Evolutionary conservation across 164 flowering plant species (phyloP), one percentile per base, ranked within the genome.

Genomic region (Cinnamomum chago): DNA sequence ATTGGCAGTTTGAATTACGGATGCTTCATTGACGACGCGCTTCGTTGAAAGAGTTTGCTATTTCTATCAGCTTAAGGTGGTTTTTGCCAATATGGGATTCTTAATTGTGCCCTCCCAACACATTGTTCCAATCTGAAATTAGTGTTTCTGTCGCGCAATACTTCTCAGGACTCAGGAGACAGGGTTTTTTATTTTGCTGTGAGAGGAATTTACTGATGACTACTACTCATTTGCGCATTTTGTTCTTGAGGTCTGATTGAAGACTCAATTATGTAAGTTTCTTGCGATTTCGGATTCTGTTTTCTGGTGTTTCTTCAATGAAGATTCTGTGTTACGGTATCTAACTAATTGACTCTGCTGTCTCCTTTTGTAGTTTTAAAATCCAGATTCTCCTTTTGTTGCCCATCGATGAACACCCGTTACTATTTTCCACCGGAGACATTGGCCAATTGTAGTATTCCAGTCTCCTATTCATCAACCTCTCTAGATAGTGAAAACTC

Each of bases 391-490:
- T 30, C 35, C 35, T 30, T 30, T 30, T 30, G 35, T 30, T 30
- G 35, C 5, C 35, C 35, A 30, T 30, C 70, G 24, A 89, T 91
- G 92, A 89, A 82, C 77, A 83, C 82, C 23, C 85, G 88, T 2
- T 81, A 84, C 81, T 77, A 70, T 33, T 82, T 82, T 70, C 82
- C 82, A n/a, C 81, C 83, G 7, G 88, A 85, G 0, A 79, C 83
- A 1, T 28, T 86, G 60, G 80, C 86, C 70, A 70, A 28, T 69
- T 77, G 87, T 12, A 78, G 78, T 18, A 50, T 73, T 66, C 79
- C 82, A 1, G 80, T 78, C 35, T 72, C 86, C 68, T 75, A 75
- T 73, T 82, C 88, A 22, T 76, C 89, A 2, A 69, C 35, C 55
- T 66, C 82, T 70, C 55, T 81, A 18, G 18, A 78, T 13, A 77